These are phyloP conservation scores for Angomonas ambiguus DNA, from an alignment of 208 protist genomes.

Conservation along the genomic window DNA sequence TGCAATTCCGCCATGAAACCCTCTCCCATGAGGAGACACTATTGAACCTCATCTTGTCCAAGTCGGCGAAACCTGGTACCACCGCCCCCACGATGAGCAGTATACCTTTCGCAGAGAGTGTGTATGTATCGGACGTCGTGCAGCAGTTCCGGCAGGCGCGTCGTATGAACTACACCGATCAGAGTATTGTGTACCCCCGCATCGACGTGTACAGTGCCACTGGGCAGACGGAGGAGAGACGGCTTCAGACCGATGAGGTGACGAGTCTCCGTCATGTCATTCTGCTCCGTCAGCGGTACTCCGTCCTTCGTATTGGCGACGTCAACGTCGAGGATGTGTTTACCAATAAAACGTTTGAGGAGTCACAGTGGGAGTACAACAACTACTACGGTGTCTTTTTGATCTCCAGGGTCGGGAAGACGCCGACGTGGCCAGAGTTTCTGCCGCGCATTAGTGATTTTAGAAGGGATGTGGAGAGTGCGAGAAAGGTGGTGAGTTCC, in stretches of 20 bases:
- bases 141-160: conserved; percentile 40
- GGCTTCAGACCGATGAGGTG: conserved; percentile 40
- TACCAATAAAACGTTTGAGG: conserved; percentile 70
- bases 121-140: conserved; percentile 40
- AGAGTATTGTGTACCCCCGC: conserved; percentile 76
- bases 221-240: conserved; percentile 6
- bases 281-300: conserved; percentile 71
- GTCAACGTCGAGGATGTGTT: conserved; percentile 85
- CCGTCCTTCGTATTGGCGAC: conserved; percentile 47
- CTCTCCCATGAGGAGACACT: conserved; percentile 77
- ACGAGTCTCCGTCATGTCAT: conserved; percentile 61
- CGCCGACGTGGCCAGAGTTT: conserved; percentile 70
- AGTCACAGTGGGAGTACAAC: conserved; percentile 84
- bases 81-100: conserved; percentile 20
- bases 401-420: conserved; percentile 56
- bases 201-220: conserved; percentile 56
- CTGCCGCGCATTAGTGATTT: conserved; percentile 76
- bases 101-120: conserved; percentile 39
- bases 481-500: conserved; percentile 57
- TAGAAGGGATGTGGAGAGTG: conserved; percentile 70
- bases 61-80: conserved; percentile 43
- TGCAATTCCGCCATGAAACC: conserved; percentile 78
- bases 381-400: conserved; percentile 88
- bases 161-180: conserved; percentile 69
- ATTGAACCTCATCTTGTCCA: conserved; percentile 64